These are phyloP conservation scores for Heritiera littoralis DNA, from an alignment of 345 rosid species.

Conservation along the genomic window DNA sequence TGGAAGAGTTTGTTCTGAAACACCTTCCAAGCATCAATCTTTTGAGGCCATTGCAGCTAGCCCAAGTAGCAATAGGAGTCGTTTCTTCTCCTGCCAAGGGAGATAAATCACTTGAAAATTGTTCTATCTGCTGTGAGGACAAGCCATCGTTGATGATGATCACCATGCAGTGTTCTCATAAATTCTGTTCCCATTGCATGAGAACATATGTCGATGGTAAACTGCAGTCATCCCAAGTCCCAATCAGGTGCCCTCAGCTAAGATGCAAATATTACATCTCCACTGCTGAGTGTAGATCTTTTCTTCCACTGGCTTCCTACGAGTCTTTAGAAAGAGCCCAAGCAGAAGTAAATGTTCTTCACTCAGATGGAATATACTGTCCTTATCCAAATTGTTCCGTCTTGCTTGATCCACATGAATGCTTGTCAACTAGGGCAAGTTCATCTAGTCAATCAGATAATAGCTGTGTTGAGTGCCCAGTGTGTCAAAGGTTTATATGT, in stretches of 20 bases:
- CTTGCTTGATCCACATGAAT: conserved; percentile 73
- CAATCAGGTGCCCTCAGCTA: conserved; percentile 84
- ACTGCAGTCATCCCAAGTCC: conserved; percentile 73
- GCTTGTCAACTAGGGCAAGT: conserved; percentile 69
- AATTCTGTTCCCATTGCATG: conserved; percentile 95
- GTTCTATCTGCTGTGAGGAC: conserved; percentile 90
- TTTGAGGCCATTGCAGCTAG: conserved; percentile 61
- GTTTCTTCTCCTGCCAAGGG: conserved; percentile 51
- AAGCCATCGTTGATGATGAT: conserved; percentile 76
- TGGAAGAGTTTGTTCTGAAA: conserved; percentile 69
- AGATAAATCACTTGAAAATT: conserved; percentile 50
- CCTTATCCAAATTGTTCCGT: conserved; percentile 84
- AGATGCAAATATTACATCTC: conserved; percentile 80
- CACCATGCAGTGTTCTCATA: conserved; percentile 79
- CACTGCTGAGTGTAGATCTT: conserved; percentile 57
- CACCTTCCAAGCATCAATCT: conserved; percentile 56
- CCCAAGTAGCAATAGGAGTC: conserved; percentile 81
- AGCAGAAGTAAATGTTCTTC: conserved; percentile 61
- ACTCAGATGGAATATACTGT: conserved; percentile 72
- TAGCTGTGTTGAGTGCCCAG: conserved; percentile 77
- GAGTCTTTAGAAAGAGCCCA: conserved; percentile 61
- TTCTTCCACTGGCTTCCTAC: conserved; percentile 68
- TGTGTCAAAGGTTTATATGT: conserved; percentile 85
- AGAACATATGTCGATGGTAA: conserved; percentile 82
- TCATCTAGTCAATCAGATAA: conserved; percentile 75